Percentiles rank a stretch among this genome's conserved stretches.
Conservation (phyloP, 306 rosid species). For the Dalbergia cochinchinensis region DNA sequence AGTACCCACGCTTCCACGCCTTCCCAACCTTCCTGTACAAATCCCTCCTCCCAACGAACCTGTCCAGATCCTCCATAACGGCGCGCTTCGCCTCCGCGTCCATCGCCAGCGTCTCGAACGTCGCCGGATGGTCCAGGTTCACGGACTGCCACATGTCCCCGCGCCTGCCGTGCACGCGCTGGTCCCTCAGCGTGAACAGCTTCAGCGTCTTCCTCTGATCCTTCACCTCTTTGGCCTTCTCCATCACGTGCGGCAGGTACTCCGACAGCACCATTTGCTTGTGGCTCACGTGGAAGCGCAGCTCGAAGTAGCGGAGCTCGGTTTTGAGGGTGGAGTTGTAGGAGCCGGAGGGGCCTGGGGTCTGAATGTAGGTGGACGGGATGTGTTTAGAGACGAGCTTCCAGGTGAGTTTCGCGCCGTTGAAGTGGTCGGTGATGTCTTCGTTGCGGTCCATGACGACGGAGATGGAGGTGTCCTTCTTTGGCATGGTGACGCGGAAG, state of each 20-base stretch:
- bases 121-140: conserved; percentile 45
- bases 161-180: background rate
- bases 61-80: conserved; percentile 41
- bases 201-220: conserved; percentile 41
- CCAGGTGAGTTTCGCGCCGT: conserved; percentile 44
- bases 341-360: background rate
- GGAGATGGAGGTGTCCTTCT: conserved; percentile 28
- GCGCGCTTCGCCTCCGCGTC: conserved; percentile 42
- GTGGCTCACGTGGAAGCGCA: conserved; percentile 44
- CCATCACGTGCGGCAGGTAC: conserved; percentile 49
- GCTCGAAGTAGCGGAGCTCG: conserved; percentile 35
- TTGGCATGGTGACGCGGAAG: conserved; percentile 47
- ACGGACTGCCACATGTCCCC: conserved; percentile 43
- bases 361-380: conserved; percentile 3
- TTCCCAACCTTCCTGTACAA: conserved; percentile 53
- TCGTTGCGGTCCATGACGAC: conserved; percentile 36
- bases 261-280: conserved; percentile 37
- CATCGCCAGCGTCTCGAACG: conserved; percentile 50
- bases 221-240: conserved; percentile 41
- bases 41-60: conserved; percentile 44
- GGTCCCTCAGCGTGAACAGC: conserved; percentile 34
- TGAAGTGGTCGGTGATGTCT: conserved; percentile 48
- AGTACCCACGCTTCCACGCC: conserved; percentile 56
- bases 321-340: background rate
- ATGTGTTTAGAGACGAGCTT: conserved; percentile 34